phyloP scores from a whole-genome alignment of 106 monocot genomes.

The Dendrobium officinale region DNA sequence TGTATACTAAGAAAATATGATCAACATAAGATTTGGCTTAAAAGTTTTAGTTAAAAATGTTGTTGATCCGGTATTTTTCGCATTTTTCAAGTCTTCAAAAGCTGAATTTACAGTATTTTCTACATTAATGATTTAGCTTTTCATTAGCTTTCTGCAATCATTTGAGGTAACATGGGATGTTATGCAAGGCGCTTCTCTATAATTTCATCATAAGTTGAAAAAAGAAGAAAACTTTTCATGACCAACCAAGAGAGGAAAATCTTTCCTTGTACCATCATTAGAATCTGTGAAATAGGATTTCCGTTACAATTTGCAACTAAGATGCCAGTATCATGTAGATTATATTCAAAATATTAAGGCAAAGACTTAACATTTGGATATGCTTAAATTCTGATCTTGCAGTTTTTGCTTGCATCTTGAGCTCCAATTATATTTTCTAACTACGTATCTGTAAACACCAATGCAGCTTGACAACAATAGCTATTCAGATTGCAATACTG shows the following conservation, averaged over 20 bases:
- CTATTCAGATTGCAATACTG: constrained; percentile 37
- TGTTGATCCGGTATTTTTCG: not conserved
- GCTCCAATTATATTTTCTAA: constrained; percentile 8
- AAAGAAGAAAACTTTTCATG: not conserved
- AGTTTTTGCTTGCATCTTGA: not conserved
- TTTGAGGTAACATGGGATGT: not conserved
- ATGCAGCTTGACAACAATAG: constrained; percentile 62
- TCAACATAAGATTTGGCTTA: not conserved
- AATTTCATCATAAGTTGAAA: not conserved
- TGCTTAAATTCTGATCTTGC: not conserved
- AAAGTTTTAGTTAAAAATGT: not conserved
- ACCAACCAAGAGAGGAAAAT: not conserved
- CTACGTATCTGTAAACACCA: constrained; percentile 11
- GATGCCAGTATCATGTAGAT: too few species aligned
- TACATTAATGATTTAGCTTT: not conserved
- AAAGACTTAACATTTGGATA: not conserved
- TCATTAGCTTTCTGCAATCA: not conserved
- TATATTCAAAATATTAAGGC: not conserved
- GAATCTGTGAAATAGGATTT: not conserved
- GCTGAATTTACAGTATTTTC: not conserved
- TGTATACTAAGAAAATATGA: too few species aligned
- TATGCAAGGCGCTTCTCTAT: not conserved
- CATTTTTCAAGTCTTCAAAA: not conserved
- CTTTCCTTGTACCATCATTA: not conserved
- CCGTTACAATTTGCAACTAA: not conserved